phyloP scores from a whole-genome alignment of 2,329 filamentous ascomycete species.

The Ilyonectria destructans region DNA sequence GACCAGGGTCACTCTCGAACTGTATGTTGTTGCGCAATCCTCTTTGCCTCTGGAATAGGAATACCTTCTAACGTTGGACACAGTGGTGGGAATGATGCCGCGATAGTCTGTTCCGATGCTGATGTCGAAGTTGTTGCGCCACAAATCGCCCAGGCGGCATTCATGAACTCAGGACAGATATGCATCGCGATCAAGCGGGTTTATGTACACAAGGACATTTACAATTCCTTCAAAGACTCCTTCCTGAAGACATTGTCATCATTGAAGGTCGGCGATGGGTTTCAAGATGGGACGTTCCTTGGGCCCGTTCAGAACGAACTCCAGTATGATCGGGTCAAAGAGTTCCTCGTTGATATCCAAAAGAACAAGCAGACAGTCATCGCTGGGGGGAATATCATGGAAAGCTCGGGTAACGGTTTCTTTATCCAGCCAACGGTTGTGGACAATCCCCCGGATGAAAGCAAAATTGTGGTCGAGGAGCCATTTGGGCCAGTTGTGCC shows the following conservation, averaged over 20 bases:
- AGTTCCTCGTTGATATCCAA: neutral
- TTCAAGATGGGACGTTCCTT: conserved; percentile 59
- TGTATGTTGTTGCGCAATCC: conserved; percentile 46
- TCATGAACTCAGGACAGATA: conserved; percentile 31
- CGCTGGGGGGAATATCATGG: neutral
- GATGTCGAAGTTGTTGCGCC: conserved; percentile 58
- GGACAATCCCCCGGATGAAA: conserved; percentile 32
- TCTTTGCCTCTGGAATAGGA: neutral
- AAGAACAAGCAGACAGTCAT: conserved; percentile 13
- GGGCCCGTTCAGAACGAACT: conserved; percentile 73
- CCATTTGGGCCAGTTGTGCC: conserved; percentile 34
- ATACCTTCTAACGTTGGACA: neutral
- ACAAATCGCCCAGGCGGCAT: conserved; percentile 14
- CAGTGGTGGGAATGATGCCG: conserved; percentile 28
- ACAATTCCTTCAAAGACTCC: conserved; percentile 64
- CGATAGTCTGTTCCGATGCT: conserved; percentile 60
- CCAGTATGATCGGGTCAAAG: conserved; percentile 60
- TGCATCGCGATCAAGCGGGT: conserved; percentile 67
- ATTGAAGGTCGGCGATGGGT: conserved; percentile 62
- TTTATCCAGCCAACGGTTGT: conserved; percentile 14
- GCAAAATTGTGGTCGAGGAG: conserved; percentile 26
- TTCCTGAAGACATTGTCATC: conserved; percentile 61
- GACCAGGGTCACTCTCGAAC: conserved; percentile 74
- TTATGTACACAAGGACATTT: conserved; percentile 70
- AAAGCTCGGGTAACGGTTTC: neutral